Evolutionary conservation across 2,329 filamentous ascomycete species (phyloP).

Genomic region (Colletotrichum tropicicola): DNA sequence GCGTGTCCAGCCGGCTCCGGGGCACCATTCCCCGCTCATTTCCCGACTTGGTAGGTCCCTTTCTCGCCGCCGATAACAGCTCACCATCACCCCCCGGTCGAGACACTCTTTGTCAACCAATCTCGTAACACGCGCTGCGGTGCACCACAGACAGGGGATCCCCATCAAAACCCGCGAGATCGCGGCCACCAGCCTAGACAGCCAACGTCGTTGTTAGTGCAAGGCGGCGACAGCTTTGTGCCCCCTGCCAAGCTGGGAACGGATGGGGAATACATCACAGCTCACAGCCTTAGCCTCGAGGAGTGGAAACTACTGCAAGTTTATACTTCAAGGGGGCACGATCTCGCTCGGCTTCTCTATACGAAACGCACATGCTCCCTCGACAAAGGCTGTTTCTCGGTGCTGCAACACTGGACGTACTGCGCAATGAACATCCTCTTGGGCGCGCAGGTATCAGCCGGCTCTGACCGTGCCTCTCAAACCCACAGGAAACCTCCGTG

Average conservation of each 20-base stretch:
- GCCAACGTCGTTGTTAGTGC: too few species aligned
- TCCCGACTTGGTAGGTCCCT: neutral
- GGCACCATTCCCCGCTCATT: slow-evolving; percentile 11
- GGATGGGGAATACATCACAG: slow-evolving; percentile 10
- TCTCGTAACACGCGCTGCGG: slow-evolving; percentile 20
- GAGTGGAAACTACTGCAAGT: slow-evolving; percentile 9
- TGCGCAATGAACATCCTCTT: slow-evolving; percentile 21
- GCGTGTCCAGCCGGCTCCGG: slow-evolving; percentile 23
- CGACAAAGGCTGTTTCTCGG: slow-evolving; percentile 27
- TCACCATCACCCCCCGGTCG: neutral
- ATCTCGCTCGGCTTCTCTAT: slow-evolving; percentile 21
- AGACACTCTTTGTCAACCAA: slow-evolving; percentile 10
- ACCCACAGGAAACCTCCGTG: slow-evolving; percentile 21
- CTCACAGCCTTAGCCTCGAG: slow-evolving; percentile 12
- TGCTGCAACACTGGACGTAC: slow-evolving; percentile 5
- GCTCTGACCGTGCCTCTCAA: slow-evolving; percentile 26
- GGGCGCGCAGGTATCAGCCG: neutral
- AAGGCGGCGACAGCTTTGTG: neutral
- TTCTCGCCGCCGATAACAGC: slow-evolving; percentile 18
- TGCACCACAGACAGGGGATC: slow-evolving; percentile 8
- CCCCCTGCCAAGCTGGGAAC: slow-evolving; percentile 11
- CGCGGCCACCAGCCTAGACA: neutral
- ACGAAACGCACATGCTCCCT: slow-evolving; percentile 25
- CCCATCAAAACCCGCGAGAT: neutral
- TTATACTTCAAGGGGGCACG: slow-evolving; percentile 31